phyloP scores from a whole-genome alignment of 2,329 filamentous ascomycete species.

The Aspergillus hiratsukae region DNA sequence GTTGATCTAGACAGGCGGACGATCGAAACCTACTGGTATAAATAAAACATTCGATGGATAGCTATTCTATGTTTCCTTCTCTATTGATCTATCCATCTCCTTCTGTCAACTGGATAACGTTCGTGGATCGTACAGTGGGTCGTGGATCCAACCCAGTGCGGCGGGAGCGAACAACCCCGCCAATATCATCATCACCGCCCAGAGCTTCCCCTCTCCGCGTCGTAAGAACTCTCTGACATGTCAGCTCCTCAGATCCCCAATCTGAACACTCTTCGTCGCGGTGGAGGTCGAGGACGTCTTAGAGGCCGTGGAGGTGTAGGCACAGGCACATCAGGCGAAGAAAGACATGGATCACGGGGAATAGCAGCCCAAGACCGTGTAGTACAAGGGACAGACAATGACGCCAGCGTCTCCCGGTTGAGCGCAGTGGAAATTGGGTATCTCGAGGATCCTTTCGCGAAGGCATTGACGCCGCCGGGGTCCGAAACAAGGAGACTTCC shows the following conservation, averaged over 20 bases:
- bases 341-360: conserved; percentile 28
- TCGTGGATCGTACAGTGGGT: not conserved
- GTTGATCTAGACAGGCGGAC: not conserved
- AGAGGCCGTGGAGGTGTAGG: conserved; percentile 39
- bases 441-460: conserved; percentile 74
- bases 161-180: conserved; percentile 1
- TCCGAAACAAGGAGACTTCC: conserved; percentile 64
- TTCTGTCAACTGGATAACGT: not conserved
- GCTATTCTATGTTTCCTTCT: not conserved
- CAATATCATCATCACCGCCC: conserved; percentile 14
- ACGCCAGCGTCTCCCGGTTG: conserved; percentile 81
- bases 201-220: conserved; percentile 14
- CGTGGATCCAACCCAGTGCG: not conserved
- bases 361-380: conserved; percentile 58
- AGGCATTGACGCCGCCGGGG: conserved; percentile 56
- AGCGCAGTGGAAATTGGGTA: conserved; percentile 87
- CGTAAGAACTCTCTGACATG: conserved; percentile 46
- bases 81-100: not conserved
- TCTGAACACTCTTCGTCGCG: conserved; percentile 57
- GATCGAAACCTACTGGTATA: not conserved
- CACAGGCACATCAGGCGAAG: conserved; percentile 13
- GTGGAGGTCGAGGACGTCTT: conserved; percentile 46
- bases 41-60: not conserved
- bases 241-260: conserved; percentile 74
- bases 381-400: conserved; percentile 85